Evolutionary conservation across 257 asterid species (phyloP).

Genomic region (Solanum medicagineum): DNA sequence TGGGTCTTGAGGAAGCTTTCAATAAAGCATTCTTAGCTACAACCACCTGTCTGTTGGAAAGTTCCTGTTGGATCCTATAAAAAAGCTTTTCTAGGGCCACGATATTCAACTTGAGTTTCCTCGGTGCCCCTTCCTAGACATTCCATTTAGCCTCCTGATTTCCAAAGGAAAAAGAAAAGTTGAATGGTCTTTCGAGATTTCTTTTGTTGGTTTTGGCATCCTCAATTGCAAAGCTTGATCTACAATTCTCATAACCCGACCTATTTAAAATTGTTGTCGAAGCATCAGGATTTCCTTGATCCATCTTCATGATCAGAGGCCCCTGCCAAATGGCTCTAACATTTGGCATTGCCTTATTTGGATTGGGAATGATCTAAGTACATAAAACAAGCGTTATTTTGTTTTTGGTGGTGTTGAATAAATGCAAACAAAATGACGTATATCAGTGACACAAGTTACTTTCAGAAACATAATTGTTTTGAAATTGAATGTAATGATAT

Average conservation of each 20-base stretch:
- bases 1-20: neutral
- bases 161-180: neutral
- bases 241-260: neutral
- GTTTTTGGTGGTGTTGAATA: neutral
- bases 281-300: neutral
- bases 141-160: neutral
- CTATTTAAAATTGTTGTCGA: neutral
- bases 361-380: neutral
- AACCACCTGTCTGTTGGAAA: neutral
- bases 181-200: neutral
- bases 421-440: neutral
- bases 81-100: neutral
- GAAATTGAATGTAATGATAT: no score
- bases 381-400: neutral
- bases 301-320: neutral
- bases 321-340: neutral
- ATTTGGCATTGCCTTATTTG: neutral
- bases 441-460: neutral
- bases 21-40: neutral
- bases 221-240: neutral
- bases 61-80: neutral
- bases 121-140: neutral
- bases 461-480: no score
- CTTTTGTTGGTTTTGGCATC: neutral
- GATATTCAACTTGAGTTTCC: neutral